Evolutionary conservation across 2,329 filamentous ascomycete species (phyloP).

Genomic region (Emydomyces testavorans): DNA sequence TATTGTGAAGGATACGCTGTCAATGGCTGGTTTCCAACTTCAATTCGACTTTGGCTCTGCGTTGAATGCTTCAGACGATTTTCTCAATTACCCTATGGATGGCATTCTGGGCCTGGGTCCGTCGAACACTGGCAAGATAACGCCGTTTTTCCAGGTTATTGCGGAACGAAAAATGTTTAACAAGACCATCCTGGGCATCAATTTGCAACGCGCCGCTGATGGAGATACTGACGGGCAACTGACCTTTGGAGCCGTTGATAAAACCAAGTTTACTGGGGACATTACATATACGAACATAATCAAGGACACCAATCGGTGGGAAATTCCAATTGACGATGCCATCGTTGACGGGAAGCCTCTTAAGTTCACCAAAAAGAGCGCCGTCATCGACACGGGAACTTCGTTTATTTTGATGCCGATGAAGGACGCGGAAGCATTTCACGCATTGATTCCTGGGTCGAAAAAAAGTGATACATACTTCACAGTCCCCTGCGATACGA

Average conservation of each 20-base stretch:
- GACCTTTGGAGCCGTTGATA: conserved; percentile 61
- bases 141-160: conserved; percentile 56
- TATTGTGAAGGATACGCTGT: conserved; percentile 54
- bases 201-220: conserved; percentile 56
- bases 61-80: conserved; percentile 59
- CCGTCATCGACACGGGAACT: conserved; percentile 76
- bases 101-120: conserved; percentile 73
- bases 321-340: conserved; percentile 56
- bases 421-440: conserved; percentile 54
- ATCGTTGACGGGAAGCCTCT: conserved; percentile 49
- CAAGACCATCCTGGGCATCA: conserved; percentile 60
- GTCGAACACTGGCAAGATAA: conserved; percentile 41
- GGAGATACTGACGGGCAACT: conserved; percentile 61
- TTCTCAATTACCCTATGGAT: conserved; percentile 69
- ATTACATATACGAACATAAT: conserved; percentile 54
- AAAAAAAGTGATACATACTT: conserved; percentile 50
- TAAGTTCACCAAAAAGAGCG: conserved; percentile 44
- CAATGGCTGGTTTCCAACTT: conserved; percentile 52
- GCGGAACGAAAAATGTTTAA: conserved; percentile 45
- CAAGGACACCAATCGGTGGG: conserved; percentile 53
- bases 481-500: conserved; percentile 60
- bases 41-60: conserved; percentile 57
- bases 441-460: conserved; percentile 55
- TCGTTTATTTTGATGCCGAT: conserved; percentile 64
- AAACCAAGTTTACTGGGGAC: conserved; percentile 53